These are phyloP conservation scores for Sporisorium exsertum DNA, from an alignment of 1,284 basidiomycete species.

Conservation along the genomic window DNA sequence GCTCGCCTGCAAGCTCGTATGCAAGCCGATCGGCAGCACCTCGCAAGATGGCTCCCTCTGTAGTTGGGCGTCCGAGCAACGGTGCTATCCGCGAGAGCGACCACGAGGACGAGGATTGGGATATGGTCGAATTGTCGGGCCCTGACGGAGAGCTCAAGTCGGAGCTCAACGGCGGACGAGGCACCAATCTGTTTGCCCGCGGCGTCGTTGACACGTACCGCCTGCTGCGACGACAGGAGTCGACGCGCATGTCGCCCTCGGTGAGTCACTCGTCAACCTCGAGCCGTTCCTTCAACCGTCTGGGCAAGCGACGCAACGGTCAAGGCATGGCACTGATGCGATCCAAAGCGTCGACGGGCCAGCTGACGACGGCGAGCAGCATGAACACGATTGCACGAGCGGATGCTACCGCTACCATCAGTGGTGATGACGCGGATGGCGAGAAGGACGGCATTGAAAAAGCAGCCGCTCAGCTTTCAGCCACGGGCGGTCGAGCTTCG, in stretches of 20 bases:
- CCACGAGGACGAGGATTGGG: conserved; percentile 66
- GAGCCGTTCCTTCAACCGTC: conserved; percentile 52
- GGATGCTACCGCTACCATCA: neutral
- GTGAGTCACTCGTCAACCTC: conserved; percentile 41
- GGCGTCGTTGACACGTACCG: conserved; percentile 68
- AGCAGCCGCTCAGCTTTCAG: conserved; percentile 19
- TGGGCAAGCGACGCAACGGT: conserved; percentile 49
- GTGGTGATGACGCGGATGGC: conserved; percentile 7
- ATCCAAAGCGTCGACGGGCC: conserved; percentile 25
- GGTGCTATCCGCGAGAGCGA: conserved; percentile 50
- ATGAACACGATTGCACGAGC: conserved; percentile 22
- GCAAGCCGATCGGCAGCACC: conserved; percentile 25
- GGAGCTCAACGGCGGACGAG: conserved; percentile 67
- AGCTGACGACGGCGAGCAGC: conserved; percentile 40
- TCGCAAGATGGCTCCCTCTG: conserved; percentile 42
- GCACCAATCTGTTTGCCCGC: conserved; percentile 66
- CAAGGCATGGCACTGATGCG: conserved; percentile 30
- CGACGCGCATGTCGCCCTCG: conserved; percentile 41
- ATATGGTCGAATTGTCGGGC: conserved; percentile 59
- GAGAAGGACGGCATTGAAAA: conserved; percentile 23
- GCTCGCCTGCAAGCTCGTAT: conserved; percentile 51
- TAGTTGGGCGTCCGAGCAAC: conserved; percentile 47
- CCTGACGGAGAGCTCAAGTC: conserved; percentile 54
- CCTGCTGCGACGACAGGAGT: conserved; percentile 72
- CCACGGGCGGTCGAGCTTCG: conserved; percentile 17